Conservation (phyloP, 2,329 filamentous ascomycete genomes). For the Colletotrichum filicis region DNA sequence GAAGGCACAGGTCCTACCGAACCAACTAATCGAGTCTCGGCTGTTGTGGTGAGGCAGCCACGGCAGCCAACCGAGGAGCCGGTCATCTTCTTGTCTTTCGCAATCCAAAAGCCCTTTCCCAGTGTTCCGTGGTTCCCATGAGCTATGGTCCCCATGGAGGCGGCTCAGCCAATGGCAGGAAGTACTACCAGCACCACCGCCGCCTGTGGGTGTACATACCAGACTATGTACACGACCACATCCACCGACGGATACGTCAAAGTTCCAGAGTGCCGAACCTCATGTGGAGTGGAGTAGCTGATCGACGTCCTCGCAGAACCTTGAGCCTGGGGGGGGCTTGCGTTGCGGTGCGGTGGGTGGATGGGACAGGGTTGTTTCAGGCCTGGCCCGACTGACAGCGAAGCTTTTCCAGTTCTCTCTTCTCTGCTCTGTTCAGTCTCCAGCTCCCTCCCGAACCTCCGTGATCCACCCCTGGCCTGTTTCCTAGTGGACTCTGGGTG, state of each 20-base stretch:
- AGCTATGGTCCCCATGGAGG: not conserved
- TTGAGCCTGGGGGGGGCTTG: conserved; percentile 3
- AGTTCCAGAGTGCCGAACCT: conserved; percentile 22
- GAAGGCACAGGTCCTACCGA: not conserved
- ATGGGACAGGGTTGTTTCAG: conserved; percentile 34
- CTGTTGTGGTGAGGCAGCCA: not conserved
- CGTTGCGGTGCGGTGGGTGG: not conserved
- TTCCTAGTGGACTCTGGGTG: too few species aligned
- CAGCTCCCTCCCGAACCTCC: not conserved
- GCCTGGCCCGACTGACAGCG: conserved; percentile 14
- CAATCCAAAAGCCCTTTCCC: not conserved
- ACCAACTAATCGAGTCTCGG: not conserved
- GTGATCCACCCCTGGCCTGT: not conserved
- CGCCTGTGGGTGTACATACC: not conserved
- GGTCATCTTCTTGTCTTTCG: not conserved
- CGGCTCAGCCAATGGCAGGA: not conserved
- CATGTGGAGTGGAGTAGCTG: conserved; percentile 29
- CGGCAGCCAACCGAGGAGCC: not conserved
- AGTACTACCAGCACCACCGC: not conserved
- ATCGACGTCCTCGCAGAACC: conserved; percentile 30
- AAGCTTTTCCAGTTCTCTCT: conserved; percentile 23
- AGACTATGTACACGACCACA: too few species aligned
- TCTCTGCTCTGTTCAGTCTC: too few species aligned
- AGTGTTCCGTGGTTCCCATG: too few species aligned
- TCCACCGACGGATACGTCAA: not conserved